Evolutionary conservation across 306 rosid species (phyloP), one percentile per base, ranked within the genome.

Genomic region (Dalbergia cultrata): DNA sequence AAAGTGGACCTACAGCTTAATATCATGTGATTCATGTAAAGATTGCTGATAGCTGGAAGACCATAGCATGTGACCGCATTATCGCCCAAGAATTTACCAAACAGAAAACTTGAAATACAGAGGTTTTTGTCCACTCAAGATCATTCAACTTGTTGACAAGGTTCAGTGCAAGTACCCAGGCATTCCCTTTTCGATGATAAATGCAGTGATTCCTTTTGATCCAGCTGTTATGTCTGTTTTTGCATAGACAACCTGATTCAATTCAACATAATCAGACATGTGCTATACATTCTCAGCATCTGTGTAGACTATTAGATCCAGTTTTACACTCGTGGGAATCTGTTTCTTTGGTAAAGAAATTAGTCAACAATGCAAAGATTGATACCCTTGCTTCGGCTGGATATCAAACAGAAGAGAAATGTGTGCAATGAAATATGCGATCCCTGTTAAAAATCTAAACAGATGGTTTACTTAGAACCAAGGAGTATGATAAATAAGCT

Each of bases 181-280:
- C 91, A 90, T 92, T 88, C 97, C 99, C 82, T 93, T 95, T 87
- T 95, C 97, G 7, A 95, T 91, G 80, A 95, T 95, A 85, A 95
- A 95, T 74, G 99, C 95, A 13, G 97, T 92, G 58, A 95, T 93
- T 85, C 99, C 99, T 86, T 93, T 95, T 80, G 99, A 93, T 62
- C 97, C 94, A 22, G 92, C 97, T 44, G 83, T 85, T 79, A 82
- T 59, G 83, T 93, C 91, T 33, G 99, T 95, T 88, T 95, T 95
- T 53, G 95, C 99, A 74, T 95, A 95, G 64, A 95, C 91, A 90
- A 95, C 90, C 97, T 95, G 94, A 71, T 83, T 70, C 83, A 85
- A 43, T 84, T 81, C 63, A 85, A 85, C 61, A 82, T 73, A 87
- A 78, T 83, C 81, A 80, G 67, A 83, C 54, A 67, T 35, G 50